Base-by-base conservation (phyloP, 345 rosid genomes). In the Melaleuca alternifolia region DNA sequence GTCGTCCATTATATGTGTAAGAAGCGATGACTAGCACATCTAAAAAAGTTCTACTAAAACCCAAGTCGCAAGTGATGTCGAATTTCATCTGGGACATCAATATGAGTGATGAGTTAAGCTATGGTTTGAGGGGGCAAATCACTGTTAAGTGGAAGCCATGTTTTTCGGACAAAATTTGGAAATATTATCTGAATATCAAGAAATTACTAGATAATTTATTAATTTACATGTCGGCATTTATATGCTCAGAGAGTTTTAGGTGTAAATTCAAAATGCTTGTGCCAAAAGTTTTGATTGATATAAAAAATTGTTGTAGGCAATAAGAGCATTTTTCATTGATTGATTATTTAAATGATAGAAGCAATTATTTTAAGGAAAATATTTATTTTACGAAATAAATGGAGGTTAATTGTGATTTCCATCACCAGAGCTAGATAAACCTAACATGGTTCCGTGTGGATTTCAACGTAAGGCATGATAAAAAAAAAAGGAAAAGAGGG, bases 361-460 rank as follows among this genome's bases (percentile, higher is more conserved):
- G 41, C 41, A 4, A 41, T 41, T 4, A 4, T 41, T 41, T 41
- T 41, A 41, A 41, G 4, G 41, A 41, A 41, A 41, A 41, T 41
- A 41, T 41, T 41, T 41, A n/a, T n/a, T n/a, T n/a, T n/a, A n/a
- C n/a, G n/a, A n/a, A n/a, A n/a, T n/a, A n/a, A n/a, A n/a, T n/a
- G n/a, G n/a, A n/a, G n/a, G n/a, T n/a, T n/a, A n/a, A n/a, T n/a
- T 6, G 71, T 13, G 26, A 59, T 12, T 10, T 59, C 4, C 4
- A 11, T 8, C 37, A 12, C 18, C n/a, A 5, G 33, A 59, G 71
- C 1, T 5, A 26, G 33, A 26, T 0, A n/a, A n/a, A 59, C 0
- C 37, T 59, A 59, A 28, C n/a, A 13, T 2, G 71, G 37, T 59
- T 59, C 71, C 71, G n/a, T 12, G 71, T n/a, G 18, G 33, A 13